Evolutionary conservation across 2,329 filamentous ascomycete species (phyloP).

Genomic region (Macrophomina pseudophaseolina): DNA sequence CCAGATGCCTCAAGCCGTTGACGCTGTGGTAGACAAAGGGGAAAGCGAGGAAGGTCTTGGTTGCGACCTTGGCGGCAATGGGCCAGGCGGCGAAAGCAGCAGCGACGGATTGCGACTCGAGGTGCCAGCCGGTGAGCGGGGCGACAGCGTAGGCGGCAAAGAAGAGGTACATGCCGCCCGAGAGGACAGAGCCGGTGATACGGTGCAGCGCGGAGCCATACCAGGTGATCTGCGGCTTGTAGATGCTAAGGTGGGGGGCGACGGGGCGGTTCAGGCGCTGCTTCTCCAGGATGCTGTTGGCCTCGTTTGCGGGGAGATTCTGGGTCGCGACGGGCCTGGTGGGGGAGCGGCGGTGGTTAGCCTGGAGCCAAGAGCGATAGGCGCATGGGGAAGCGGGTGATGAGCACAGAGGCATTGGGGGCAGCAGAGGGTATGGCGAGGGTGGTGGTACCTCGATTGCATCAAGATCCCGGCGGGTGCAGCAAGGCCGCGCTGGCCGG

Average conservation of each 20-base stretch:
- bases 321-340: conserved; percentile 59
- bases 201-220: conserved; percentile 77
- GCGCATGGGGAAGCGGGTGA: not conserved
- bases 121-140: conserved; percentile 73
- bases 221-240: conserved; percentile 86
- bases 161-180: conserved; percentile 79
- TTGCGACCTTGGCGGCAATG: conserved; percentile 59
- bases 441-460: conserved; percentile 53
- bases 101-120: conserved; percentile 68
- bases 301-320: conserved; percentile 61
- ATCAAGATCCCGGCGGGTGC: conserved; percentile 44
- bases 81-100: conserved; percentile 69
- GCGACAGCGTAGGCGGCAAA: conserved; percentile 79
- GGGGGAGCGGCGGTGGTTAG: conserved; percentile 18
- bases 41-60: conserved; percentile 65
- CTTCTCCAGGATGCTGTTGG: conserved; percentile 70
- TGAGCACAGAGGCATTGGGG: not conserved
- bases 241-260: conserved; percentile 84
- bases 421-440: not conserved
- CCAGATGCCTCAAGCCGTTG: conserved; percentile 74
- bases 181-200: conserved; percentile 77
- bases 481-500: conserved; percentile 48
- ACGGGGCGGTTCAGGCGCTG: conserved; percentile 84
- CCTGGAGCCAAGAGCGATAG: not conserved
- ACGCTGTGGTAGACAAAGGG: conserved; percentile 72